A percentile compares a stretch with the other conserved stretches of the same genome.
phyloP scores from a whole-genome alignment of 495 filamentous ascomycete species.

The Clohesyomyces aquaticus region DNA sequence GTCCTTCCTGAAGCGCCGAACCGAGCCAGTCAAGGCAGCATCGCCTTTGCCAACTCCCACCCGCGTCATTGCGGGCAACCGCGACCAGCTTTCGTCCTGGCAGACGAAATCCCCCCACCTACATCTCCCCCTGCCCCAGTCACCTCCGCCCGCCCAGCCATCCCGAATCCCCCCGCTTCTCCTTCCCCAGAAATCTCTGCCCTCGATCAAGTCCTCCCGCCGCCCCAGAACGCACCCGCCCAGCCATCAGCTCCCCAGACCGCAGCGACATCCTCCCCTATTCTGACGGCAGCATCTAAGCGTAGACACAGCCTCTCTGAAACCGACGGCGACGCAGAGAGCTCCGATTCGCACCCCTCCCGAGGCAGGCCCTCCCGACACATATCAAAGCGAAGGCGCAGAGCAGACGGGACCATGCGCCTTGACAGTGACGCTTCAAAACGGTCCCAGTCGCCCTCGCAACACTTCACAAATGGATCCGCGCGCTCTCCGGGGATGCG shows the following conservation, averaged over 20 bases:
- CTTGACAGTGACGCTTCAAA: slow-evolving; percentile 55
- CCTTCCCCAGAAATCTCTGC: slow-evolving; percentile 47
- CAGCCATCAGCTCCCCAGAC: slow-evolving; percentile 29
- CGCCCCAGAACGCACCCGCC: slow-evolving; percentile 27
- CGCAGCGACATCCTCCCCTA: slow-evolving; percentile 29
- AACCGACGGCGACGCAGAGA: slow-evolving; percentile 28
- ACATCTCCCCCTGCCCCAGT: slow-evolving; percentile 53
- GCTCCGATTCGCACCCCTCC: slow-evolving; percentile 36
- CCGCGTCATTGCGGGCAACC: slow-evolving; percentile 33
- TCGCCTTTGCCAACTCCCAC: slow-evolving; percentile 23
- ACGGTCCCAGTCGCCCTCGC: slow-evolving; percentile 49
- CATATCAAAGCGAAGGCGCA: slow-evolving; percentile 64
- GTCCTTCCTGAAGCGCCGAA: slow-evolving; percentile 4
- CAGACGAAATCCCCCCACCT: slow-evolving; percentile 55
- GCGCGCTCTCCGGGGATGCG: slow-evolving; percentile 39
- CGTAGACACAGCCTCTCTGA: slow-evolving; percentile 43
- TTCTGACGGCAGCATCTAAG: slow-evolving; percentile 43
- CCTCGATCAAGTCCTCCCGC: slow-evolving; percentile 38
- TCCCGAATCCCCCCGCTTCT: slow-evolving; percentile 46
- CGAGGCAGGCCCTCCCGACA: slow-evolving; percentile 51
- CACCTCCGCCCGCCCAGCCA: slow-evolving; percentile 63
- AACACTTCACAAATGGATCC: slow-evolving; percentile 46
- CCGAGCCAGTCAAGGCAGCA: slow-evolving; percentile 18
- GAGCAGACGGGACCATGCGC: slow-evolving; percentile 62
- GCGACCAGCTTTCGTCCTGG: slow-evolving; percentile 61